Evolutionary conservation across 805 yeast genomes (phyloP), one percentile per base, ranked within the genome.

Genomic region (Tetrapisispora iriomotensis): DNA sequence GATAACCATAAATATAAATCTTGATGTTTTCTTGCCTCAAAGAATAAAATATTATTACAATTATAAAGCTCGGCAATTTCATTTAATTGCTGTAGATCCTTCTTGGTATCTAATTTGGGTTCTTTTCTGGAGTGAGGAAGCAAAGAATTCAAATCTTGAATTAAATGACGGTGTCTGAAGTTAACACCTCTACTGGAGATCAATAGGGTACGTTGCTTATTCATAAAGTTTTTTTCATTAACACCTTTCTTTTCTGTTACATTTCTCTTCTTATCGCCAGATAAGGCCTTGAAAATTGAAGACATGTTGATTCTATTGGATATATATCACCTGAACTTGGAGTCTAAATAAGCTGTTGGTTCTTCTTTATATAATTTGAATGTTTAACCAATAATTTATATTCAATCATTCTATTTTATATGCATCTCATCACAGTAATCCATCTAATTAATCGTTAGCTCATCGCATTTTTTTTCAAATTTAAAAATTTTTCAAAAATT

Each of bases 31-130:
- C 97, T 80, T 40, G 95, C 85, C 65, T 92, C 98, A 60, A 92
- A 92, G 61, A 82, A 92, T 60, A 87, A 68, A 49, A 92, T 75
- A 60, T 92, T 92, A 66, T 92, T 92, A 72, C 98, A 92, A 71
- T 92, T 92, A 74, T 90, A 87, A 47, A 92, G 70, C 57, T 92
- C 98, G 3, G 97, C 97, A 45, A 88, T 82, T 67, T 92, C 98
- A 57, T 92, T 92, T 44, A 92, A 72, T 61, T 87, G 90, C 59
- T 75, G 74, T 46, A 90, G 71, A 61, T 85, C 84, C 60, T 88
- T 84, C 65, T 92, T 92, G 42, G 88, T 80, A 64, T 92, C 98
- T 54, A 90, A 72, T 61, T 92, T 92, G 45, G 96, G 94, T 65
- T 92, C 98, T 58, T 88, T 90, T 61, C 96, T 79, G 30, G 95